phyloP scores from a whole-genome alignment of 78 protist species.

The Dictyostelium citrinum region DNA sequence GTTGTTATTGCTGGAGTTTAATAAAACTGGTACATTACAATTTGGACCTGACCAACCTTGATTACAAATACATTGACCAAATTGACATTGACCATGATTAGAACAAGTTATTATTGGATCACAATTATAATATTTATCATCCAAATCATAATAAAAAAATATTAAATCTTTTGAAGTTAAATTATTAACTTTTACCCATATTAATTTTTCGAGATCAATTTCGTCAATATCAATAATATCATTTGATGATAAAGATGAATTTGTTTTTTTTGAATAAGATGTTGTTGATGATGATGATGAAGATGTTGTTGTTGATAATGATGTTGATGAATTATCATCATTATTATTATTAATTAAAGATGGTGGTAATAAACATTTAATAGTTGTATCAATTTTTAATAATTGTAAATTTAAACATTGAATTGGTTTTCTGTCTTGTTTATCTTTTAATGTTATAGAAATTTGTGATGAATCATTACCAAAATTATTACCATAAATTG shows the following conservation, averaged over 20 bases:
- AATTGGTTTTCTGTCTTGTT: neutral
- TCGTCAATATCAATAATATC: neutral
- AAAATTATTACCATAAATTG: conserved; percentile 5
- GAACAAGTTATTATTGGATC: neutral
- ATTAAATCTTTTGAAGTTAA: neutral
- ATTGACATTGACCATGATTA: neutral
- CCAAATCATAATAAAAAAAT: neutral
- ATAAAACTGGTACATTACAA: neutral
- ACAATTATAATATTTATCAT: neutral
- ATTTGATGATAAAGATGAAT: neutral
- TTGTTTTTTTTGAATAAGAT: too few species aligned
- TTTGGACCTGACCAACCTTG: conserved; percentile 33
- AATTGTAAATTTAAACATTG: neutral
- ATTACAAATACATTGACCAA: conserved; percentile 27
- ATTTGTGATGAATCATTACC: neutral
- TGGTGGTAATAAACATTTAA: conserved; percentile 1
- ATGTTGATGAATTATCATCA: neutral
- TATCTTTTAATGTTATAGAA: neutral
- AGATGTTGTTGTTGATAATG: neutral
- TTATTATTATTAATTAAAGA: neutral
- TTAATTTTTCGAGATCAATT: neutral
- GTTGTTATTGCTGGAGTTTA: too few species aligned
- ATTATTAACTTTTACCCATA: neutral
- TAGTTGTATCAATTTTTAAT: neutral
- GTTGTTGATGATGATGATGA: neutral